These are phyloP conservation scores for Aquilaria agallochum DNA, from an alignment of 441 rosid species.

Conservation along the genomic window DNA sequence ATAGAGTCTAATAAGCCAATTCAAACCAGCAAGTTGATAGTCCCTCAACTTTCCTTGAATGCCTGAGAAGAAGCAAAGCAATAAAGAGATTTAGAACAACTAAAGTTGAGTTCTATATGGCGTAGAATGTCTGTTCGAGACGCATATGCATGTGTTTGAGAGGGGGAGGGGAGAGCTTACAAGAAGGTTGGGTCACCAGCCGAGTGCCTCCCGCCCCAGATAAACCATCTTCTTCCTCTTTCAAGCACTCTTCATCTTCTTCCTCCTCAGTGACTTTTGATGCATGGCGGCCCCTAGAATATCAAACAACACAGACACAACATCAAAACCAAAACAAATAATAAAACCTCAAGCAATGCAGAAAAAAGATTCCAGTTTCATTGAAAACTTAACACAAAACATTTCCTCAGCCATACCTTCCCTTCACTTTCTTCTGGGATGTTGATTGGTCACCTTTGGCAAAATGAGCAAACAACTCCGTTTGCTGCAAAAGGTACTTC, in stretches of 20 bases:
- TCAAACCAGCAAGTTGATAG: slow-evolving; percentile 96
- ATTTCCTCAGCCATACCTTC: slow-evolving; percentile 47
- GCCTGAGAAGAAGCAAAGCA: slow-evolving; percentile 41
- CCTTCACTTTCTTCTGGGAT: slow-evolving; percentile 71
- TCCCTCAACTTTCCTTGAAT: slow-evolving; percentile 98
- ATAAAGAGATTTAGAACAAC: background rate
- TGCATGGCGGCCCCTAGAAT: slow-evolving; percentile 85
- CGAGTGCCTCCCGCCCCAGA: slow-evolving; percentile 83
- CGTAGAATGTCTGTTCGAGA: background rate
- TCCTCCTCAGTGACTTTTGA: slow-evolving; percentile 95
- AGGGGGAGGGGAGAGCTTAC: slow-evolving; percentile 38
- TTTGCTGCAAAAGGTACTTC: slow-evolving; percentile 93
- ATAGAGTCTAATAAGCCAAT: slow-evolving; percentile 96
- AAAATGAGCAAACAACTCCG: slow-evolving; percentile 98
- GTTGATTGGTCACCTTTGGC: slow-evolving; percentile 81
- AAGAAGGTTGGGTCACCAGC: slow-evolving; percentile 90
- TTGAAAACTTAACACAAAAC: background rate
- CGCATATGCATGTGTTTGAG: background rate
- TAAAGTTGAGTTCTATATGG: background rate
- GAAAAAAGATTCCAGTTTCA: background rate
- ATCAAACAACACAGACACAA: too few species aligned
- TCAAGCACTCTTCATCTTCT: slow-evolving; percentile 93
- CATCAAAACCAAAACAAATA: background rate
- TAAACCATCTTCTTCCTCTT: slow-evolving; percentile 92
- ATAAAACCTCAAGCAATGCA: background rate